A percentile compares a stretch with the other conserved stretches of the same genome.
phyloP scores from a whole-genome alignment of 2,329 filamentous ascomycete species.

The Cladophialophora carrionii region DNA sequence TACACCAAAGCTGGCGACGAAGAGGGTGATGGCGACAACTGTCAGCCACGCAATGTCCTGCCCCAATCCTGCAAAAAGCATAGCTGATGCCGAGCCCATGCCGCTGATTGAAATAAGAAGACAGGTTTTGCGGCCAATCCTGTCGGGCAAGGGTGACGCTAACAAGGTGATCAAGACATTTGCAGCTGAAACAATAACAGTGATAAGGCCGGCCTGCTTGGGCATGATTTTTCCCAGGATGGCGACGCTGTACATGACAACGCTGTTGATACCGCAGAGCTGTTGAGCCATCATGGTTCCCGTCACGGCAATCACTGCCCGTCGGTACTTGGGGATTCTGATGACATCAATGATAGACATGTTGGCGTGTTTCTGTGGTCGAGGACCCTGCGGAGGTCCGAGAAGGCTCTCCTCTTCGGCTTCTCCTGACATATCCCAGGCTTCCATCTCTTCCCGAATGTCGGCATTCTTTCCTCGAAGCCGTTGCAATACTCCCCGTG shows the following conservation, averaged over 20 bases:
- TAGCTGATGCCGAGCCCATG: constrained; percentile 76
- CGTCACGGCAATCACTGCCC: constrained; percentile 75
- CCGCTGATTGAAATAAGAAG: constrained; percentile 80
- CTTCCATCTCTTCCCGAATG: constrained; percentile 72
- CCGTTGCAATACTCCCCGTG: constrained; percentile 70
- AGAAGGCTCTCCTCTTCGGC: constrained; percentile 43
- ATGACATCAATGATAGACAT: constrained; percentile 63
- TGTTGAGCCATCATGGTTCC: constrained; percentile 94
- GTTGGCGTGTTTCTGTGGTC: constrained; percentile 64
- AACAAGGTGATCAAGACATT: constrained; percentile 81
- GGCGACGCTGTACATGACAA: constrained; percentile 97
- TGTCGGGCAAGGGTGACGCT: constrained; percentile 80
- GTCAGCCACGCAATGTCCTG: constrained; percentile 73
- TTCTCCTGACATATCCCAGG: constrained; percentile 53
- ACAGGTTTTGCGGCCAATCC: constrained; percentile 80
- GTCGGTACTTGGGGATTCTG: constrained; percentile 69
- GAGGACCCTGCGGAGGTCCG: constrained; percentile 32
- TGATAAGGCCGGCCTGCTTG: constrained; percentile 78
- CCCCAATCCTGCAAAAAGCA: constrained; percentile 78
- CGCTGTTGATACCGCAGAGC: constrained; percentile 91
- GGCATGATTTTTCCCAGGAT: constrained; percentile 80
- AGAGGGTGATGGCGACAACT: constrained; percentile 76
- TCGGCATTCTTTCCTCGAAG: constrained; percentile 73
- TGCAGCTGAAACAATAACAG: constrained; percentile 81
- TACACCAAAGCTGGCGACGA: constrained; percentile 86